phyloP scores from a whole-genome alignment of 495 filamentous ascomycete genomes.

The Hypoxylon perforatum region DNA sequence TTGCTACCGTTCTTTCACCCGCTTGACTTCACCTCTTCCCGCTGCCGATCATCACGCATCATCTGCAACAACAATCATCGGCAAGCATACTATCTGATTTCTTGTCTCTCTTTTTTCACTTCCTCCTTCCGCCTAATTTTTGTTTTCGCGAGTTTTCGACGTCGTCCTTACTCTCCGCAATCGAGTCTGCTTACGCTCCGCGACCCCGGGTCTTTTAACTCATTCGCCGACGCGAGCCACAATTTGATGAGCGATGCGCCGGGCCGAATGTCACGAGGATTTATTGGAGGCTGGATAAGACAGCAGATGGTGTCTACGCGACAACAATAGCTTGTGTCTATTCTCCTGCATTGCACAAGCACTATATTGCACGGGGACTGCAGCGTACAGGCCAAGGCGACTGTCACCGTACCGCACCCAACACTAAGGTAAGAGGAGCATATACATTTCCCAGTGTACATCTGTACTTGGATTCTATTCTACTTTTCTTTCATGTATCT shows the following conservation, averaged over 20 bases:
- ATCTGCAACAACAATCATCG: conserved; percentile 41
- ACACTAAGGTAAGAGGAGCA: conserved; percentile 31
- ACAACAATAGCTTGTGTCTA: conserved; percentile 42
- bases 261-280: conserved; percentile 47
- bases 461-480: conserved; percentile 7
- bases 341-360: conserved; percentile 27
- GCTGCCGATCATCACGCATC: conserved; percentile 43
- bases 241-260: conserved; percentile 50
- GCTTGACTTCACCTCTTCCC: conserved; percentile 39
- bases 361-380: conserved; percentile 14
- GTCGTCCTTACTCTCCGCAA: conserved; percentile 1
- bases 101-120: conserved; percentile 22
- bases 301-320: conserved; percentile 44
- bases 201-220: conserved; percentile 7
- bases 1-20: conserved; percentile 25
- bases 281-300: conserved; percentile 50
- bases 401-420: conserved; percentile 30
- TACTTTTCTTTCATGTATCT: conserved; percentile 9
- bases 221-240: conserved; percentile 43
- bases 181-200: neutral
- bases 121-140: neutral
- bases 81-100: conserved; percentile 25
- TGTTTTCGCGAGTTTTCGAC: neutral
- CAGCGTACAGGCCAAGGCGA: conserved; percentile 26
- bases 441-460: too few relatives aligned